Percentiles rank a stretch among this genome's conserved stretches.
Evolutionary conservation across 2,329 filamentous ascomycete genomes (phyloP).

Genomic region (Fusarium nisikadoi): DNA sequence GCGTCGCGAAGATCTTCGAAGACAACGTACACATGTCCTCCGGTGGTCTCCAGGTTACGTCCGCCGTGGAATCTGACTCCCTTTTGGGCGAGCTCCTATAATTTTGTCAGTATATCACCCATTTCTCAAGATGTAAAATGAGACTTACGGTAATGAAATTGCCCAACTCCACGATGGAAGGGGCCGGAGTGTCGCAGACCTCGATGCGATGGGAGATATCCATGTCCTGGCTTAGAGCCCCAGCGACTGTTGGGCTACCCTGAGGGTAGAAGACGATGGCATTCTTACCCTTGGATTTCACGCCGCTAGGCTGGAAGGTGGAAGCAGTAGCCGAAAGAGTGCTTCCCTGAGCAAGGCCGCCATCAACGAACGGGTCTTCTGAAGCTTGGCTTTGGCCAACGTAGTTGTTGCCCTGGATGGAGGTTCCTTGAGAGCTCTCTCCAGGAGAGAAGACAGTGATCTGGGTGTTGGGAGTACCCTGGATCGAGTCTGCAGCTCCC

Average conservation of each 20-base stretch:
- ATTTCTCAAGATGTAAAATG: neutral
- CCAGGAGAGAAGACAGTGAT: slow-evolving; percentile 73
- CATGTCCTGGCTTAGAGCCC: slow-evolving; percentile 57
- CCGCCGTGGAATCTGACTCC: slow-evolving; percentile 52
- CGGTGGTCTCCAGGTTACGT: slow-evolving; percentile 49
- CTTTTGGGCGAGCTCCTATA: slow-evolving; percentile 53
- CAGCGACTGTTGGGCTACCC: slow-evolving; percentile 45
- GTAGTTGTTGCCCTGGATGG: slow-evolving; percentile 42
- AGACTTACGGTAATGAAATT: slow-evolving; percentile 57
- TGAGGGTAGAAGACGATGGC: slow-evolving; percentile 18
- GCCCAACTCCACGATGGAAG: slow-evolving; percentile 54
- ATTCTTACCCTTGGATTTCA: slow-evolving; percentile 9
- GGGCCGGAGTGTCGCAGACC: slow-evolving; percentile 49
- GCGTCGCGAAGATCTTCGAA: slow-evolving; percentile 72
- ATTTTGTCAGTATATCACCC: slow-evolving; percentile 13
- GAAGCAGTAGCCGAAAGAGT: slow-evolving; percentile 73
- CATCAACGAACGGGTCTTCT: slow-evolving; percentile 65
- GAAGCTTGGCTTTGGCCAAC: slow-evolving; percentile 15
- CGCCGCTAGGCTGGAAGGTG: slow-evolving; percentile 64
- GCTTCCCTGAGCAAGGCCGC: slow-evolving; percentile 37
- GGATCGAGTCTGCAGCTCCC: slow-evolving; percentile 64
- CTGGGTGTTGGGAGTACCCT: slow-evolving; percentile 72
- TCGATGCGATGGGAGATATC: slow-evolving; percentile 59
- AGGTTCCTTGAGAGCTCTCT: slow-evolving; percentile 53
- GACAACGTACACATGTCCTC: slow-evolving; percentile 61